A percentile compares a stretch with the other conserved stretches of the same genome.
These are phyloP conservation scores for Aureobasidium sp. DNA, from an alignment of 2,329 filamentous ascomycete species.

Conservation along the genomic window DNA sequence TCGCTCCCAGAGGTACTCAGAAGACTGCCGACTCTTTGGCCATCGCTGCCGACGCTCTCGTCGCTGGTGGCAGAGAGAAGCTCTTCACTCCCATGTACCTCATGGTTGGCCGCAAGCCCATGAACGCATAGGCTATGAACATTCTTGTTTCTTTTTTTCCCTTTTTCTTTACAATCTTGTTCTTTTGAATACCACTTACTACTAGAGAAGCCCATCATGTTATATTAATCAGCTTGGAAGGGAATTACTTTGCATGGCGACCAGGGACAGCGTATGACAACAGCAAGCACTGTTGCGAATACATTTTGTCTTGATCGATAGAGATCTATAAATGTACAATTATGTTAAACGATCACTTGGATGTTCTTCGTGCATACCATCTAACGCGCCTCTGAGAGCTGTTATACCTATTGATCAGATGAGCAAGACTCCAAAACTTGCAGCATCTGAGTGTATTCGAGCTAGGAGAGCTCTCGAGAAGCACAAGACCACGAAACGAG, in stretches of 20 bases:
- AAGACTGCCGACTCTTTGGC: conserved; percentile 92
- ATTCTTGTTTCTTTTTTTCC: background rate
- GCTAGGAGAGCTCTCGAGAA: too few species aligned
- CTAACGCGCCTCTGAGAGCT: too few species aligned
- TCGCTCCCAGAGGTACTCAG: conserved; percentile 77
- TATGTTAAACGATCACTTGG: background rate
- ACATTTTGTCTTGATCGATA: background rate
- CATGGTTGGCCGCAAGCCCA: conserved; percentile 85
- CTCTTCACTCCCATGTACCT: conserved; percentile 99
- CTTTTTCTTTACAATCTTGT: background rate
- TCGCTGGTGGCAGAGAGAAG: conserved; percentile 77
- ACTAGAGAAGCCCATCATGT: background rate
- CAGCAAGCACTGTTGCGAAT: background rate
- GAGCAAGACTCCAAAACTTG: too few species aligned
- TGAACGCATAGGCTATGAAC: conserved; percentile 8
- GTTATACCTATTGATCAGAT: background rate
- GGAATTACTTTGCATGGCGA: background rate
- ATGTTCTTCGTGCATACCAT: too few species aligned
- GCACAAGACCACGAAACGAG: too few species aligned
- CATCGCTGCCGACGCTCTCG: conserved; percentile 71
- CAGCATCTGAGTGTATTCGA: too few species aligned
- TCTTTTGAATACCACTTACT: conserved; percentile 5
- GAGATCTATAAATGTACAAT: conserved; percentile 5
- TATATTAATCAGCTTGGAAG: conserved; percentile 3
- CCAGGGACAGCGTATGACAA: background rate